Evolutionary conservation across 2,329 filamentous ascomycete genomes (phyloP), one percentile per base, ranked within the genome.

Genomic region (Lachnellula cervina): DNA sequence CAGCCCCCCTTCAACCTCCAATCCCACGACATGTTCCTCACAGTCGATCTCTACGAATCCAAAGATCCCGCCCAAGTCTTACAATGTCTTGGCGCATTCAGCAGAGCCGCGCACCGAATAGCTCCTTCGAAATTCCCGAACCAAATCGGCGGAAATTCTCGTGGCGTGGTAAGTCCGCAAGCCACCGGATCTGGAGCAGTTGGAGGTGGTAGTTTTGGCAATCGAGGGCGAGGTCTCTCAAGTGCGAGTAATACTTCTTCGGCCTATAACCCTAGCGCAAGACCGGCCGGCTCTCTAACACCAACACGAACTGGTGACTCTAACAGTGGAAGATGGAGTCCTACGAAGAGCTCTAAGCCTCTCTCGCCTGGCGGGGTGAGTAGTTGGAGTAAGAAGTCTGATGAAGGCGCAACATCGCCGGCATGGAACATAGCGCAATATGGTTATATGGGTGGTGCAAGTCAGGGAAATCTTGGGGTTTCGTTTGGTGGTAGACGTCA

Each of bases 381-480:
- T 69, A 95, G 85, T 72, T 97, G 94, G 94, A 96, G 89, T 72
- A 95, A 84, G 70, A 89, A 82, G 71, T 81, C 82, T 54, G 90
- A 97, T 64, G 89, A 97, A 71, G 83, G 82, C 16, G 80, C 80
- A 45, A 97, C 92, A 1, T 80, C 86, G 25, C 94, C 94, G 0
- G 94, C 94, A 1, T 99, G 94, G 94, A 99, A 97, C 70, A 97
- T 97, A 64, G 88, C 92, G 55, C 94, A 99, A 70, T 99, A 99
- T 69, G 92, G 94, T 7, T 99, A 97, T 73, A 94, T 97, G 88
- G 94, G 94, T 56, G 94, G 94, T 49, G 94, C 94, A 25, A 97
- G 90, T 67, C 94, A 99, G 71, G 93, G 90, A 3, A 97, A 96
- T 66, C 84, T 97, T 59, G 94, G 94, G 17, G 90, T 99, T 64